Percentiles rank a stretch among this genome's conserved stretches.
Evolutionary conservation across 345 rosid genomes (phyloP).

Genomic region (Populus tremula): DNA sequence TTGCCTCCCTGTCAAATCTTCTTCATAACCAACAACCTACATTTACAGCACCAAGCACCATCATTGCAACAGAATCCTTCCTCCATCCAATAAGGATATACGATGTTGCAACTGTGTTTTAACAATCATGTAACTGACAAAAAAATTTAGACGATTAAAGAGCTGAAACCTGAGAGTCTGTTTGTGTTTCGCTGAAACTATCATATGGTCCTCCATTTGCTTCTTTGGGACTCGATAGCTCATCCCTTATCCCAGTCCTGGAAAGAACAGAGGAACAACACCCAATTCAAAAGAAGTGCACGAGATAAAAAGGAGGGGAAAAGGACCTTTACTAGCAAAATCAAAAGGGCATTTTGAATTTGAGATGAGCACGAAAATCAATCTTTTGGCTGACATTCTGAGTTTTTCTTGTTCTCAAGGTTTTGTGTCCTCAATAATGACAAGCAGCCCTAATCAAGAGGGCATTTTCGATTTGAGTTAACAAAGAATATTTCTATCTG

Average conservation of each 20-base stretch:
- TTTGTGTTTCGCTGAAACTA: slow-evolving; percentile 91
- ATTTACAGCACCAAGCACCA: slow-evolving; percentile 12
- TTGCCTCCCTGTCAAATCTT: slow-evolving; percentile 90
- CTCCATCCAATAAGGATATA: not conserved
- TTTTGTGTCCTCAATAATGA: no score
- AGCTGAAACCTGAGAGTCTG: slow-evolving; percentile 82
- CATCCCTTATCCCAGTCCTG: slow-evolving; percentile 52
- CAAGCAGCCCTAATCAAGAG: no score
- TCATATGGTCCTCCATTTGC: slow-evolving; percentile 40
- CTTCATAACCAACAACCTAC: slow-evolving; percentile 93
- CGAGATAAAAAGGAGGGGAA: not conserved
- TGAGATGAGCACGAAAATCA: not conserved
- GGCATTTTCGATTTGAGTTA: no score
- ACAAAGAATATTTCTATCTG: no score
- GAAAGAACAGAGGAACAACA: slow-evolving; percentile 4
- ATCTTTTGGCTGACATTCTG: no score
- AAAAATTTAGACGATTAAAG: slow-evolving; percentile 12
- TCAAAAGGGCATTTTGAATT: not conserved
- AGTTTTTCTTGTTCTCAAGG: no score
- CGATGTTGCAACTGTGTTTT: not conserved
- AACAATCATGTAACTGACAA: slow-evolving; percentile 5
- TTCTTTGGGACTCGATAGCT: slow-evolving; percentile 31
- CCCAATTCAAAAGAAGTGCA: slow-evolving; percentile 7
- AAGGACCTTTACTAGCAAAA: not conserved
- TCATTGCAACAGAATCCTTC: not conserved